Conservation (phyloP, 805 yeast species). For the Lipomyces kockii region DNA sequence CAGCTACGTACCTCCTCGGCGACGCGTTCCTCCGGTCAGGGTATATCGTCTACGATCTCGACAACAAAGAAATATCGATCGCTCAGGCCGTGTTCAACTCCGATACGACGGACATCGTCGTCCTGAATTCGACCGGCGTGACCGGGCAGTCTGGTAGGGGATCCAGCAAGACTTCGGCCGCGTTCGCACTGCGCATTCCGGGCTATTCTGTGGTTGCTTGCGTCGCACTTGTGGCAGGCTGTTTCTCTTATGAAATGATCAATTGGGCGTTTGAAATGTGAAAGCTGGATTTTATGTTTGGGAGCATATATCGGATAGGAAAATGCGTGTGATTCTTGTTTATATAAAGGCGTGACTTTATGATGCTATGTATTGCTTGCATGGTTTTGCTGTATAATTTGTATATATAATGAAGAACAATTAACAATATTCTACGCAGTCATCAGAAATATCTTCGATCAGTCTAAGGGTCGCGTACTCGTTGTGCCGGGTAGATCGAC, state of each 20-base stretch:
- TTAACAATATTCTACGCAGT: no score
- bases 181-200: slow-evolving; percentile 2
- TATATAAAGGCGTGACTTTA: no score
- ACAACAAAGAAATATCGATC: slow-evolving; percentile 59
- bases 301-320: no score
- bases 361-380: no score
- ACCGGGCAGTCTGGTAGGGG: slow-evolving; percentile 16
- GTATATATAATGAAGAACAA: no score
- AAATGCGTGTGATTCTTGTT: no score
- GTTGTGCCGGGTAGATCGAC: slow-evolving; percentile 84
- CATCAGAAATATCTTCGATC: slow-evolving; percentile 50
- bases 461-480: slow-evolving; percentile 67
- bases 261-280: background rate
- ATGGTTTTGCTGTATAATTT: no score
- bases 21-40: slow-evolving; percentile 64
- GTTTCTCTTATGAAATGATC: background rate
- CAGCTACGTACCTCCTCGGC: slow-evolving; percentile 50
- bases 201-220: background rate
- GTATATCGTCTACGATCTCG: slow-evolving; percentile 68
- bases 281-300: no score
- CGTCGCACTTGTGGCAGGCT: background rate
- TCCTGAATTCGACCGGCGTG: slow-evolving; percentile 31
- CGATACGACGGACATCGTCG: slow-evolving; percentile 13
- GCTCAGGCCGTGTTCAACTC: slow-evolving; percentile 51
- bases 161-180: slow-evolving; percentile 10